Base-by-base conservation (phyloP, 805 yeast genomes). In the Teunomyces barrocoloradensis region DNA sequence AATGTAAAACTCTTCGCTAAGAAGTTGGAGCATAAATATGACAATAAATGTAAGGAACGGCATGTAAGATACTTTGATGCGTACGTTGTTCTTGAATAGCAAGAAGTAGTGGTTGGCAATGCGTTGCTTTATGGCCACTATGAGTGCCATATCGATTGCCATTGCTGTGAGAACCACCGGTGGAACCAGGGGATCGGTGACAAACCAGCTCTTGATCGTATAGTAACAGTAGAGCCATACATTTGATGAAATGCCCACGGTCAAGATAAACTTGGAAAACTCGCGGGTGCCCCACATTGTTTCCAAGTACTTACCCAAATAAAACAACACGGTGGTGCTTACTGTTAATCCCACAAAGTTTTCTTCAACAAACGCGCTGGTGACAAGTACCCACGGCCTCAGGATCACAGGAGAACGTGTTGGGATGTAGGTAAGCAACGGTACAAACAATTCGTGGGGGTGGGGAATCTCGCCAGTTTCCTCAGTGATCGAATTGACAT, bases 91-190 rank as follows among this genome's bases (percentile, higher is more conserved):
- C 47, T 74, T 66, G 65, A 81, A 68, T 47, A 79, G 65, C 42
- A 71, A 64, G 53, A 80, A 60, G 53, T 82, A 68, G 65, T 84
- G 80, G 56, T 82, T 84, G 25, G 87, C 84, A 21, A 82, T 75
- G 50, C 84, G 60, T 63, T 84, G 89, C 57, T 82, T 84, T 54
- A 82, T 76, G 4, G 85, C 83, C 3, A 84, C 85, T 23, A 84
- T 63, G 46, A 81, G 77, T 1, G 83, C 86, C 54, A 80, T 66
- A 34, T 79, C 65, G n/a, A 81, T 54, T 1, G 85, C 80, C 56
- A 78, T 72, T 47, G 79, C 73, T 0, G 86, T 82, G 53, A 75
- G 75, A 6, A 80, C 66, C 15, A 79, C 79, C 3, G 75, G 71
- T 32, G 77, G 74, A 5, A 66, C 63, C 25, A 49, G 33, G 42